A percentile compares a stretch with the other conserved stretches of the same genome.
Conservation (phyloP, 2,329 filamentous ascomycete genomes). For the Periconia macrospinosa region DNA sequence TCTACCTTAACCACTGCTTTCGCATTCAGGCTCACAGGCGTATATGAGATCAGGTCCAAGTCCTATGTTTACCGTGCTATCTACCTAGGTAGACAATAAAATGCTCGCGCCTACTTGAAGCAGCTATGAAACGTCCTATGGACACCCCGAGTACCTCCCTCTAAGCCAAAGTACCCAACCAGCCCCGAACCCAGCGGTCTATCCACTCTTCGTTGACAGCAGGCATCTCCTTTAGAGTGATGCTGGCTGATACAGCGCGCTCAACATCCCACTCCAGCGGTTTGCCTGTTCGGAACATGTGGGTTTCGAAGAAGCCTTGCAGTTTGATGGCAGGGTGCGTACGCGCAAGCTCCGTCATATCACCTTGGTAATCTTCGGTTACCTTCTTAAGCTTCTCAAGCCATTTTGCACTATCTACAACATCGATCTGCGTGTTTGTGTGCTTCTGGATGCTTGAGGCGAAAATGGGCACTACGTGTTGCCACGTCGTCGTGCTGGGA, state of each 20-base stretch:
- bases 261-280: conserved; percentile 6
- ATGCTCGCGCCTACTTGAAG: too few species aligned
- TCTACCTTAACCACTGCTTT: too few species aligned
- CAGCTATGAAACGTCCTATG: too few species aligned
- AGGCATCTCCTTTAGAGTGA: conserved; percentile 1
- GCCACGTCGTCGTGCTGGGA: neutral
- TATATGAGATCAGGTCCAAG: too few species aligned
- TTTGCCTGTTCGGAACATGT: neutral
- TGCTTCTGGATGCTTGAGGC: neutral
- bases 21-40: too few species aligned
- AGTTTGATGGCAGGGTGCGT: conserved; percentile 9
- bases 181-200: conserved; percentile 4
- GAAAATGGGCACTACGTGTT: neutral
- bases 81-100: too few species aligned
- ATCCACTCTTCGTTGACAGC: conserved; percentile 5
- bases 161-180: too few species aligned
- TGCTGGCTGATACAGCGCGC: neutral
- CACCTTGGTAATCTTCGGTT: too few species aligned
- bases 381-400: too few species aligned
- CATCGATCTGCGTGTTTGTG: neutral
- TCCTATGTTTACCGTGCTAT: too few species aligned
- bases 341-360: conserved; percentile 4
- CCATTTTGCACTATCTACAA: neutral
- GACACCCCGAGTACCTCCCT: too few species aligned
- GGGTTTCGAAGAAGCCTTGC: conserved; percentile 9